Evolutionary conservation across 768 basidiomycete genomes (phyloP).

Genomic region (Daedaleopsis nitida): DNA sequence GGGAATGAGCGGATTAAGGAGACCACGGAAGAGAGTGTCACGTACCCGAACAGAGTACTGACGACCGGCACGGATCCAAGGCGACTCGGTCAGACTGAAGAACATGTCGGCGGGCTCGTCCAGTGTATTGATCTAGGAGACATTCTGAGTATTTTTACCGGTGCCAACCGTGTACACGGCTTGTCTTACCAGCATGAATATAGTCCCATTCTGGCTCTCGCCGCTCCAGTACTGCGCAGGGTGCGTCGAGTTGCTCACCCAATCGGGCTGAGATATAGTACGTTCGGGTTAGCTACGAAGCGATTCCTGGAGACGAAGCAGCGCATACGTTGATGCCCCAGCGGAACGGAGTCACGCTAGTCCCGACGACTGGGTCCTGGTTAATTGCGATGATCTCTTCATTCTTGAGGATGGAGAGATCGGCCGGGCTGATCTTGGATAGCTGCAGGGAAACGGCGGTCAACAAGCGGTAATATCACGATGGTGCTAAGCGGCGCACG

Average conservation of each 20-base stretch:
- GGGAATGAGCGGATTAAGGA: no score
- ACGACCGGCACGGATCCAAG: constrained; percentile 69
- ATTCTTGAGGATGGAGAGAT: constrained; percentile 61
- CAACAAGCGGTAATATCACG: no score
- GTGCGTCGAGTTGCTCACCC: constrained; percentile 43
- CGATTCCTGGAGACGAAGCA: neutral
- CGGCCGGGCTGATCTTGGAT: constrained; percentile 46
- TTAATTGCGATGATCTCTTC: constrained; percentile 66
- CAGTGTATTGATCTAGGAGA: constrained; percentile 56
- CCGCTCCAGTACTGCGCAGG: constrained; percentile 79
- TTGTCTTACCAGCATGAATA: constrained; percentile 60
- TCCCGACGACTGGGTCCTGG: constrained; percentile 64
- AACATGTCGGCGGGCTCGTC: constrained; percentile 57
- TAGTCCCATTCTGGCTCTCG: constrained; percentile 60
- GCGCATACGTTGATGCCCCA: constrained; percentile 63
- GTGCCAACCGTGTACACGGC: no score
- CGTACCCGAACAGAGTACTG: constrained; percentile 66
- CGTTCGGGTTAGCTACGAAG: no score
- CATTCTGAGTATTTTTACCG: neutral
- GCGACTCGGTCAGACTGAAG: constrained; percentile 68
- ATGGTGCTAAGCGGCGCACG: constrained; percentile 12
- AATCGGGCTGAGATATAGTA: constrained; percentile 35
- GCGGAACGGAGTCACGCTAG: constrained; percentile 62
- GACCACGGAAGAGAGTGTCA: constrained; percentile 10
- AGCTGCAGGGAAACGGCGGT: constrained; percentile 37